Evolutionary conservation across 2,329 filamentous ascomycete species (phyloP).

Genomic region (Hymenoscyphus albidus): DNA sequence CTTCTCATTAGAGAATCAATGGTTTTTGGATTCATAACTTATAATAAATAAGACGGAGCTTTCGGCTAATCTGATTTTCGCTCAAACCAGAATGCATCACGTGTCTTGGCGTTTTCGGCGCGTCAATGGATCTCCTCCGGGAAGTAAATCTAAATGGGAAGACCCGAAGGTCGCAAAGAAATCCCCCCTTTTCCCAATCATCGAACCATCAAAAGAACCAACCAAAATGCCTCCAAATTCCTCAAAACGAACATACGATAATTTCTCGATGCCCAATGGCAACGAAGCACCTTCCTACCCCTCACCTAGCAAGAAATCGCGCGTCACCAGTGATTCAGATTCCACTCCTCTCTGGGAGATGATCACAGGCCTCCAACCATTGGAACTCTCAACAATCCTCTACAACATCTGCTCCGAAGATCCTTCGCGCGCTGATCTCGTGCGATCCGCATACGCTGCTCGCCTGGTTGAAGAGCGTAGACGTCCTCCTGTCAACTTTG

Average conservation of each 20-base stretch:
- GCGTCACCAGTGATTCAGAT: constrained; percentile 12
- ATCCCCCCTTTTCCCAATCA: neutral
- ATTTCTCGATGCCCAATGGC: constrained; percentile 4
- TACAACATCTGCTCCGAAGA: constrained; percentile 14
- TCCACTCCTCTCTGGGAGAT: constrained; percentile 10
- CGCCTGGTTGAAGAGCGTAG: constrained; percentile 9
- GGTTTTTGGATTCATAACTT: no score
- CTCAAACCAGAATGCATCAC: no score
- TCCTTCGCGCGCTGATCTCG: constrained; percentile 3
- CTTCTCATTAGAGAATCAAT: no score
- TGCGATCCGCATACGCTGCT: constrained; percentile 6
- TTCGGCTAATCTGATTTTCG: no score
- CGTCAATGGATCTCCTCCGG: no score
- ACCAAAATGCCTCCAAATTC: constrained; percentile 6
- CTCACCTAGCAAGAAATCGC: constrained; percentile 14
- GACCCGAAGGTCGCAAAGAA: neutral
- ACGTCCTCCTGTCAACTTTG: constrained; percentile 13
- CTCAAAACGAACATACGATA: constrained; percentile 9
- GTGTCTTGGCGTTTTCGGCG: no score
- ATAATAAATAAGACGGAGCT: no score
- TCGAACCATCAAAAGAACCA: neutral
- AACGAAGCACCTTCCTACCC: neutral
- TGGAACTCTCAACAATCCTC: constrained; percentile 8
- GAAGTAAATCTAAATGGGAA: no score
- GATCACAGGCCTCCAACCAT: constrained; percentile 8